Evolutionary conservation across 208 protist species (phyloP), one percentile per base, ranked within the genome.

Genomic region (Strigomonas culicis): DNA sequence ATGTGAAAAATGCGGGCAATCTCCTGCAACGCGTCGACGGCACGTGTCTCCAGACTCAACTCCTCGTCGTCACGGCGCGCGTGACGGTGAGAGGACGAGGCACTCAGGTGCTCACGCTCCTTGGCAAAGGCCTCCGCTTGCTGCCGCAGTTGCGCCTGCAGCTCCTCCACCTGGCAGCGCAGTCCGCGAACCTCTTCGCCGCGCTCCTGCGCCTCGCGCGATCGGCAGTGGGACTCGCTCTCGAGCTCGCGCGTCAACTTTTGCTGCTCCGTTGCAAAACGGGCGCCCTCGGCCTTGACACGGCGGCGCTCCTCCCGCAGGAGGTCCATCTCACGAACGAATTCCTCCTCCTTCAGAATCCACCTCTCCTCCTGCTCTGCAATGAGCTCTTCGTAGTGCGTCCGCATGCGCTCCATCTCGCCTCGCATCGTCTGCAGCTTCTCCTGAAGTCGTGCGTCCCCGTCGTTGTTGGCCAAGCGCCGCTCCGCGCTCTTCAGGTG

Each of bases 271-370:
- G 57, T n/a, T 15, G 84, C 75, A 25, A 70, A 62, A 0, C n/a
- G 30, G 13, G 44, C 41, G 15, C 68, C 24, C 19, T 86, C 79
- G 11, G 64, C 59, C 19, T 59, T 50, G 8, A 82, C 6, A 22
- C 59, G 60, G 0, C 70, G 68, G 1, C 80, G 70, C 63, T 92
- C 80, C 46, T 80, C 78, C 0, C 86, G 79, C 39, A 92, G 53
- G 0, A 77, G 70, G 46, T 86, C 78, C 21, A 92, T 51, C 63
- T 92, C 80, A 13, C 63, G 39, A 21, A 85, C 74, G 4, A 89
- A 70, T 46, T 89, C 82, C 31, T 80, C 81, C 57, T 89, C 82
- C 55, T 88, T 82, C 8, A 62, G 67, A 2, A 60, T 64, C 79
- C 75, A 86, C 15, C 74, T 66, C 50, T 58, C 55, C 11, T 64